Evolutionary conservation across 768 basidiomycete species (phyloP), one percentile per base, ranked within the genome.

Genomic region (Xanthoconium stramineum): DNA sequence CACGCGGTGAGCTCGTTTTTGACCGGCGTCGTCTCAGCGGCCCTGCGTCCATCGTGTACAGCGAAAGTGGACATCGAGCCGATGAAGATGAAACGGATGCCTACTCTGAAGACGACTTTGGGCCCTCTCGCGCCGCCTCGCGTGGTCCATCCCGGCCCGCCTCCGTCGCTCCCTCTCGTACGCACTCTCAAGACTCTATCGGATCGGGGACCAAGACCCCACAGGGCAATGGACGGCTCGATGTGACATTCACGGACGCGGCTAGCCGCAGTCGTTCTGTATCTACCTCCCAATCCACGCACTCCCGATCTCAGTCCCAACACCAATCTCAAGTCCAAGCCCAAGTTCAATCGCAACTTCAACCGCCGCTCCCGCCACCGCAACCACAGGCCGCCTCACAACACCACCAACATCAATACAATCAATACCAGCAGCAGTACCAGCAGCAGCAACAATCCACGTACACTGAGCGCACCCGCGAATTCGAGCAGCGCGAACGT

Each of bases 31-130:
- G 5, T 52, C 24, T 30, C 57, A 90, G 89, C 57, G 89, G 89
- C 17, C 89, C 89, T 4, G 89, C 88, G 1, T 83, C 85, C 8
- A 91, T 91, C 53, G 81, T 91, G 12, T 91, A 89, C 72, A 91
- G 88, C 65, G 89, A 91, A 71, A 80, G 87, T 50, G 88, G 89
- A 0, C 83, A 84, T 59, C 81, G 88, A 52, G 77, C 80, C 6
- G 87, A 88, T 36, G 88, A 91, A 66, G 88, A 89, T 36, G 89
- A 90, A 60, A 76, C 76, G 0, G 86, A 89, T 58, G 66, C 70
- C 13, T 83, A 78, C 54, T 82, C 84, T 0, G 88, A 89, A 67
- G 88, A 89, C 54, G 86, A 89, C 55, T 70, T 67, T 53, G 69
- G 67, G 6, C 63, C 69, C 8, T 72, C 70, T 57, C 58, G 65